phyloP scores from a whole-genome alignment of 73 alveolate genomes.

The Effrenium voratum region DNA sequence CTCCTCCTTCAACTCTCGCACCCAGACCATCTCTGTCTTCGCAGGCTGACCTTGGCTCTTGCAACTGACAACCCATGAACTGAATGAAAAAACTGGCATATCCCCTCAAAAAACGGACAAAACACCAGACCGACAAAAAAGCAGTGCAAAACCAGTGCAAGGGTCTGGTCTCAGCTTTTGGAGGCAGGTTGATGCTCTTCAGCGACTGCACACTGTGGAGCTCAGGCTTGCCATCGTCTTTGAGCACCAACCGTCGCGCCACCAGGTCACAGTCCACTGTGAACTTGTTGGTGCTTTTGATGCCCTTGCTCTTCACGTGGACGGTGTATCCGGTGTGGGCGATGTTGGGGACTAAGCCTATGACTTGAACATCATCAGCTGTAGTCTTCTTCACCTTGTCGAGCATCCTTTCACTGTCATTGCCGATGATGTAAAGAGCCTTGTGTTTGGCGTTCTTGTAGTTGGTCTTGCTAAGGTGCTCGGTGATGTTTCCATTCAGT shows the following conservation, averaged over 20 bases:
- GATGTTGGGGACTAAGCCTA: slow-evolving; percentile 68
- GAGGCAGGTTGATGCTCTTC: slow-evolving; percentile 65
- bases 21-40: neutral
- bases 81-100: no score
- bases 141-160: slow-evolving; percentile 36
- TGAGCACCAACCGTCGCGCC: slow-evolving; percentile 9
- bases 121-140: neutral
- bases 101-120: neutral
- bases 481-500: neutral
- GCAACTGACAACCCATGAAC: no score
- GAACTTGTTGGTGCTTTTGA: neutral
- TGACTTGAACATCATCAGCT: slow-evolving; percentile 71
- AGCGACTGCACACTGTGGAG: slow-evolving; percentile 66
- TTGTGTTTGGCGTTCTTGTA: slow-evolving; percentile 83
- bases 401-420: slow-evolving; percentile 37
- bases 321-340: slow-evolving; percentile 40
- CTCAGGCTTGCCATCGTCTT: slow-evolving; percentile 27
- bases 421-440: slow-evolving; percentile 82
- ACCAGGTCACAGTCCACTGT: slow-evolving; percentile 1
- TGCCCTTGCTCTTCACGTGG: slow-evolving; percentile 16
- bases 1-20: neutral
- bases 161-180: slow-evolving; percentile 80
- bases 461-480: slow-evolving; percentile 46
- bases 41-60: neutral
- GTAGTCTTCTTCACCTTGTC: slow-evolving; percentile 37